Evolutionary conservation across 1,284 basidiomycete genomes (phyloP), one percentile per base, ranked within the genome.

Genomic region (Dichomitus squalens): DNA sequence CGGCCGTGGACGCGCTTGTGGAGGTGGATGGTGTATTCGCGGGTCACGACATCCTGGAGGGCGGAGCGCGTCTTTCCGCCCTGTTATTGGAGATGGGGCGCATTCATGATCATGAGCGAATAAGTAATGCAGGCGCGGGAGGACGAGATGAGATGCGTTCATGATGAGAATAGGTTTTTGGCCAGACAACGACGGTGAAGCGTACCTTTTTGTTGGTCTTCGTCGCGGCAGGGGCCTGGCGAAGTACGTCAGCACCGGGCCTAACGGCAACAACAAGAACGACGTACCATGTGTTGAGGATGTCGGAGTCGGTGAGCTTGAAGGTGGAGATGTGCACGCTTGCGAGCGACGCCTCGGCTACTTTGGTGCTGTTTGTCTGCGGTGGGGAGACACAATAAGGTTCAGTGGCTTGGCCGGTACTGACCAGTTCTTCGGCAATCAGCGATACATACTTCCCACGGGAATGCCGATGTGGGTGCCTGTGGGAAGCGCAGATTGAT

Each of bases 11-110:
- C 92, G 66, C 79, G 88, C 79, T 96, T 97, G 87, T 96, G 94
- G 53, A 97, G 80, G 79, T 96, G 93, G 79, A 97, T 90, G 69
- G 94, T 96, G 87, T 96, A 95, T 76, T 97, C 95, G 72, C 95
- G 88, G 69, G 95, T 93, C 66, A 97, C 95, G 78, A 97, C 94
- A 76, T 97, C 95, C 78, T 93, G 86, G 74, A 97, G 92, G 61
- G 95, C 95, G 61, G 93, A 95, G 77, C 93, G 93, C 71, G 86
- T 86, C 83, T 95, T 95, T 78, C 88, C 79, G 69, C 87, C 86
- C 90, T 93, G 38, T 36, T 5, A 16, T 11, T 36, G 40, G 40
- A 44, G 53, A 56, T 31, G 2, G 5, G 29, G 29, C 9, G 29
- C 18, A 34, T 16, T 1, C 31, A 47, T 6, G n/a, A n/a, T n/a